Conservation (phyloP, 2,329 filamentous ascomycete species). For the Colletotrichum simmondsii region DNA sequence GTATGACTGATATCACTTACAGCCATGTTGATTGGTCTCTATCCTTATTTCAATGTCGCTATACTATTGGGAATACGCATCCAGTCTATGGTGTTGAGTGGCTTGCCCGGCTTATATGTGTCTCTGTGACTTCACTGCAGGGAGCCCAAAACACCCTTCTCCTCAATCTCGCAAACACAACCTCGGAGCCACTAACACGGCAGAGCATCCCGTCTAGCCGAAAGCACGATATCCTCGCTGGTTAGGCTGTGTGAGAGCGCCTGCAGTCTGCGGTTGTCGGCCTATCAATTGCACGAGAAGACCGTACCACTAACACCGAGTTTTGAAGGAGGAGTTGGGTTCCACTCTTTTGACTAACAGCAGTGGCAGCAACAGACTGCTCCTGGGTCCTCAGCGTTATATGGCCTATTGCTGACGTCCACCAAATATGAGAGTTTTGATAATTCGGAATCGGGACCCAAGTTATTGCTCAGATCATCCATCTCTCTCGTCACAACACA, state of each 20-base stretch:
- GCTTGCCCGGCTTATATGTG: constrained; percentile 1
- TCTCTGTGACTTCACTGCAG: background rate
- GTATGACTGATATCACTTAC: background rate
- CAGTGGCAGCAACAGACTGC: background rate
- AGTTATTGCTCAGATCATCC: too few species aligned
- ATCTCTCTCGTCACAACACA: background rate
- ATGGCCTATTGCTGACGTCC: background rate
- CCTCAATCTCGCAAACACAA: constrained; percentile 8
- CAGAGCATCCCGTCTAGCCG: constrained; percentile 23
- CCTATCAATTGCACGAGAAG: constrained; percentile 27
- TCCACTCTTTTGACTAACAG: background rate
- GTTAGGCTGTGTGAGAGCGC: background rate
- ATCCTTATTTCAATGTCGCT: background rate
- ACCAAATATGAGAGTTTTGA: too few species aligned
- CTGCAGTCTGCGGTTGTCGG: constrained; percentile 22
- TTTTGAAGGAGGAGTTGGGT: background rate
- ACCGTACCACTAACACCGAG: constrained; percentile 18
- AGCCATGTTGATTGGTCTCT: background rate
- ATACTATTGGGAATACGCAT: too few species aligned
- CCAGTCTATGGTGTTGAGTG: background rate
- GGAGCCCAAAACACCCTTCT: background rate
- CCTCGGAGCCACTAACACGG: constrained; percentile 7
- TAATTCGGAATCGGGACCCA: too few species aligned
- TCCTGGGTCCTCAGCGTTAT: background rate
- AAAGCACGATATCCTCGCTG: constrained; percentile 10